phyloP scores from a whole-genome alignment of 495 filamentous ascomycete species.

The Hypoxylon perforatum region DNA sequence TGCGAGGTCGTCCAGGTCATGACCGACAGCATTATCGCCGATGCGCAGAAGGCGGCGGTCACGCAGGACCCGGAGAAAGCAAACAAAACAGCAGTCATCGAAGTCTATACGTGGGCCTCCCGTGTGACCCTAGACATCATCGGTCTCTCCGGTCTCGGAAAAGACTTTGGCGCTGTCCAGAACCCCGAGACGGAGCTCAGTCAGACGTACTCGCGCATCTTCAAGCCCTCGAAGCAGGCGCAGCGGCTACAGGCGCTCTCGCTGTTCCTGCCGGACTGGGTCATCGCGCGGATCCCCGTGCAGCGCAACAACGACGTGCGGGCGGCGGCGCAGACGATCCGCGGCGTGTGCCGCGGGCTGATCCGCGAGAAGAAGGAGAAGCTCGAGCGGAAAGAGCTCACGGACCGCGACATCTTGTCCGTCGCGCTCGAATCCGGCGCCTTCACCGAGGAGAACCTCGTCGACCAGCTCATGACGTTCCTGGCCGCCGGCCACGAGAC shows the following conservation, averaged over 20 bases:
- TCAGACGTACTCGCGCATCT: slow-evolving; percentile 71
- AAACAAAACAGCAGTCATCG: slow-evolving; percentile 64
- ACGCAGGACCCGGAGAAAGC: slow-evolving; percentile 53
- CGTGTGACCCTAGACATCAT: slow-evolving; percentile 89
- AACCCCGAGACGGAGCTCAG: slow-evolving; percentile 72
- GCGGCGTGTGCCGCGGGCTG: slow-evolving; percentile 70
- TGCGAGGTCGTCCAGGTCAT: slow-evolving; percentile 61
- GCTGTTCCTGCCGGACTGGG: slow-evolving; percentile 60
- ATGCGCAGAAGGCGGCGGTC: slow-evolving; percentile 51
- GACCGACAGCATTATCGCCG: slow-evolving; percentile 47
- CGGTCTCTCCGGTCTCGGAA: slow-evolving; percentile 81
- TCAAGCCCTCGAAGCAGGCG: slow-evolving; percentile 56
- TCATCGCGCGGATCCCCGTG: slow-evolving; percentile 68
- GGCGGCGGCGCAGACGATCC: slow-evolving; percentile 67
- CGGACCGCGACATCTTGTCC: slow-evolving; percentile 81
- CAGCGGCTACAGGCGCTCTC: slow-evolving; percentile 60
- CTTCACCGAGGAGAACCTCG: slow-evolving; percentile 82
- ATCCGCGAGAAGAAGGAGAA: slow-evolving; percentile 75
- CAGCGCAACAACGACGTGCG: slow-evolving; percentile 72
- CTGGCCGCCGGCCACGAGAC: slow-evolving; percentile 90
- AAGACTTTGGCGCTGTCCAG: slow-evolving; percentile 78
- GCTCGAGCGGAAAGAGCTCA: slow-evolving; percentile 61
- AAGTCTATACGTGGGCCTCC: slow-evolving; percentile 74
- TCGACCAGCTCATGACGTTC: slow-evolving; percentile 96
- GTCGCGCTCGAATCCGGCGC: slow-evolving; percentile 80